Conservation (phyloP, 768 basidiomycete genomes). For the Ephemerocybe angulata region DNA sequence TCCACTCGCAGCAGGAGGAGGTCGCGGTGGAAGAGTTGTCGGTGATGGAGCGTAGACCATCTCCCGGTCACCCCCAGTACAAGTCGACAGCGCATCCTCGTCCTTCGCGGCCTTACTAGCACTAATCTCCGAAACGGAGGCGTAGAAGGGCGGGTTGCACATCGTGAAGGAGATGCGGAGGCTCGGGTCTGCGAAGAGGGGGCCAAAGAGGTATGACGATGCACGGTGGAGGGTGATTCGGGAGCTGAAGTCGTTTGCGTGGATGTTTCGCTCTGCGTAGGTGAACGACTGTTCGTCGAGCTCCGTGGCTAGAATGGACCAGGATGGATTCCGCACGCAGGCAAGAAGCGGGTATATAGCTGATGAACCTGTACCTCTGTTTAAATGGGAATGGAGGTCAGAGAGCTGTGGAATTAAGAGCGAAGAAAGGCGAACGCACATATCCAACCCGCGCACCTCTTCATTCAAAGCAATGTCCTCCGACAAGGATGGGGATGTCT, state of each 20-base stretch:
- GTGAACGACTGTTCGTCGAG: conserved; percentile 60
- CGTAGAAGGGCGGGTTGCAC: conserved; percentile 97
- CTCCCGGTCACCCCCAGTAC: conserved; percentile 83
- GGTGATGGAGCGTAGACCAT: conserved; percentile 63
- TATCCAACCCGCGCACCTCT: conserved; percentile 56
- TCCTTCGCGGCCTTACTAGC: conserved; percentile 56
- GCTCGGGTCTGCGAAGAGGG: background rate
- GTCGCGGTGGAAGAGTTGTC: background rate
- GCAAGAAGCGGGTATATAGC: conserved; percentile 84
- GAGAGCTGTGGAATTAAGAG: background rate
- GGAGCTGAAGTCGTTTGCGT: conserved; percentile 48
- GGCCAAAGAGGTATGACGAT: conserved; percentile 5
- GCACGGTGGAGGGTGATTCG: conserved; percentile 48
- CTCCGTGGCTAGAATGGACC: conserved; percentile 77
- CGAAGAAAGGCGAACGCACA: conserved; percentile 47
- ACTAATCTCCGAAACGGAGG: conserved; percentile 63
- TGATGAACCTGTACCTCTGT: conserved; percentile 86
- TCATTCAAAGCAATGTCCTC: conserved; percentile 19
- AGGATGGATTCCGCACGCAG: conserved; percentile 47
- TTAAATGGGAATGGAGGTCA: background rate
- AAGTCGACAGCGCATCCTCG: conserved; percentile 61
- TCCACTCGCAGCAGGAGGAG: no score
- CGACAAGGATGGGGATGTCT: no score
- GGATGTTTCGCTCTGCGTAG: conserved; percentile 56
- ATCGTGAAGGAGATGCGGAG: conserved; percentile 73